Percentiles rank a stretch among this genome's conserved stretches.
These are phyloP conservation scores for Leccinum fibrillosum DNA, from an alignment of 768 basidiomycete species.

Conservation along the genomic window DNA sequence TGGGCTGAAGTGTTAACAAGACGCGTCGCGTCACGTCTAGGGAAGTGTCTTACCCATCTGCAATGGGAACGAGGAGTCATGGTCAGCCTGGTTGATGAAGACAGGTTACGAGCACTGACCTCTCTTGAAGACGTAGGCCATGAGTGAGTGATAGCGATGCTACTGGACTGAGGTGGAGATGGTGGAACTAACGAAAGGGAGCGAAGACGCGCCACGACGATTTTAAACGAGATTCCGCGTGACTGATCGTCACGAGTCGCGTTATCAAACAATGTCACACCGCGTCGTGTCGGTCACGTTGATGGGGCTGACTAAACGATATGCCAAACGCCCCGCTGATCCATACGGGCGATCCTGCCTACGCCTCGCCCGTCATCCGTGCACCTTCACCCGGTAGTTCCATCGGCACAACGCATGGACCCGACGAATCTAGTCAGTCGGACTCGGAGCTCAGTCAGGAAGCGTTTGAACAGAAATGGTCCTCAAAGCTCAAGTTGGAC, in stretches of 20 bases:
- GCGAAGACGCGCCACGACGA: slow-evolving; percentile 26
- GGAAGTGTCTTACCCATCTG: slow-evolving; percentile 45
- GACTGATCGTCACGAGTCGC: slow-evolving; percentile 30
- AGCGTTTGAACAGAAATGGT: slow-evolving; percentile 36
- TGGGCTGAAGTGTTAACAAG: slow-evolving; percentile 24
- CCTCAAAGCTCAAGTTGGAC: slow-evolving; percentile 33
- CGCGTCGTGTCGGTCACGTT: slow-evolving; percentile 20
- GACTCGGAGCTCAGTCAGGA: slow-evolving; percentile 38
- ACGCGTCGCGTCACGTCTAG: slow-evolving; percentile 23
- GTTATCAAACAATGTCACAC: slow-evolving; percentile 31
- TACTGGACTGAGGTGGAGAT: slow-evolving; percentile 15
- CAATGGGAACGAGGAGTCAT: slow-evolving; percentile 6
- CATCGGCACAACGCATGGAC: slow-evolving; percentile 45
- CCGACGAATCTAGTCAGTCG: slow-evolving; percentile 42
- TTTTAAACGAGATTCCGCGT: slow-evolving; percentile 29
- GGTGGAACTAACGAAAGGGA: slow-evolving; percentile 20
- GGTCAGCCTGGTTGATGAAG: slow-evolving; percentile 4
- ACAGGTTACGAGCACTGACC: slow-evolving; percentile 34
- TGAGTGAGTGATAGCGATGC: slow-evolving; percentile 17
- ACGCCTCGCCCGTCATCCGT: slow-evolving; percentile 45
- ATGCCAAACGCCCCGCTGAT: slow-evolving; percentile 33
- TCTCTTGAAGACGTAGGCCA: slow-evolving; percentile 58
- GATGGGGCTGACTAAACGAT: background rate
- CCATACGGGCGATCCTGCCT: slow-evolving; percentile 35
- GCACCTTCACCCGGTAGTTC: slow-evolving; percentile 46